Base-by-base conservation (phyloP, 108 stramenopile genomes). In the Aurantiochytrium sp. region DNA sequence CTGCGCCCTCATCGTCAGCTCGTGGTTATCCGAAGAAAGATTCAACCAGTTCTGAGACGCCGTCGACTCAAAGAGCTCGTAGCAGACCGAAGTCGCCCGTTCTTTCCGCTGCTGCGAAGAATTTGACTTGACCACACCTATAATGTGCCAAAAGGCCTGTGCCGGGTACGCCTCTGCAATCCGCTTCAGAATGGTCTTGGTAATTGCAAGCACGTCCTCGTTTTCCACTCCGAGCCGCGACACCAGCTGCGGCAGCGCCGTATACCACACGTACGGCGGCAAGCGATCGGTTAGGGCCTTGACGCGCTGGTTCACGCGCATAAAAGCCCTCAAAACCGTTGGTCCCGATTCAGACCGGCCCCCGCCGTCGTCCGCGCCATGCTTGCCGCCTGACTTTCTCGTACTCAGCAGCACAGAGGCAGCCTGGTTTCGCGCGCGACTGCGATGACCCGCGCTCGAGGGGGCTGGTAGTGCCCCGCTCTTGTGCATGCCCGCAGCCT, bases 161-260 rank as follows among this genome's bases (percentile, higher is more conserved):
- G 54, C 52, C 12, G 86, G 88, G 87, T 55, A 89, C 31, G 55
- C 24, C 17, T 69, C 12, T 12, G 37, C 24, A 1, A 91, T 32
- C 1, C 15, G 19, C 52, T 39, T 52, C 27, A 91, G 37, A 3
- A 87, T 89, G 32, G 12, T 12, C 2, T 55, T 21, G 21, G 89
- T 68, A 39, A 91, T 24, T 34, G 1, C 12, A 10, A 4, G 15
- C 45, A 53, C 85, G 34, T 55, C 55, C 50, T 24, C 22, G 39
- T 48, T 73, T 2, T 42, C 27, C 0, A 59, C 85, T 50, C 87
- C 55, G 21, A 91, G 24, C 6, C 90, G 88, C 0, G 86, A 87
- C 19, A 86, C 87, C 10, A 91, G 86, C 87, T 91, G 90, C 55
- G 87, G 86, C 41, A 91, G 10, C 0, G 69, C 53, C 42, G 54